These are phyloP conservation scores for Paspalum vaginatum DNA, from an alignment of 176 grass and related monocot species.

Conservation along the genomic window DNA sequence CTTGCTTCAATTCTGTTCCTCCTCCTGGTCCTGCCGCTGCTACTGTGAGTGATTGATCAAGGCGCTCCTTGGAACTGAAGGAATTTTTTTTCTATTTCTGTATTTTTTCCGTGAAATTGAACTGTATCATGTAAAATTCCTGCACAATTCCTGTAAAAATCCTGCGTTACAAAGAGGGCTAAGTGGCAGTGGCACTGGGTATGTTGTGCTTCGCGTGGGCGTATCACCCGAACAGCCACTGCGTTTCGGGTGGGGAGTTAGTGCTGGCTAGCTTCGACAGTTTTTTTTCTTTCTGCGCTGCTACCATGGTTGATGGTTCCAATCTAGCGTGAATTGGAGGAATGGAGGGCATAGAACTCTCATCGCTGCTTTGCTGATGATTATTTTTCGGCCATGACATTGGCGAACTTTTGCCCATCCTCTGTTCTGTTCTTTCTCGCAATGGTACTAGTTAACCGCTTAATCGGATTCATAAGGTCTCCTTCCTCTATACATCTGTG, in stretches of 20 bases:
- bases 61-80: too few relatives aligned
- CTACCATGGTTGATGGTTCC: neutral
- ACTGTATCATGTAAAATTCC: too few relatives aligned
- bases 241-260: neutral
- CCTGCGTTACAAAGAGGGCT: too few relatives aligned
- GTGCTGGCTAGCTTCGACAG: neutral
- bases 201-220: constrained; percentile 1
- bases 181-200: too few relatives aligned
- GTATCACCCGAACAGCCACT: neutral
- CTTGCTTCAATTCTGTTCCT: neutral
- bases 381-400: neutral
- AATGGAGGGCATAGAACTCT: neutral
- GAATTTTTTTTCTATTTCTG: too few relatives aligned
- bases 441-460: neutral
- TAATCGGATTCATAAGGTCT: neutral
- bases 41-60: neutral
- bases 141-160: too few relatives aligned
- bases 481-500: neutral
- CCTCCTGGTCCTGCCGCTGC: too few relatives aligned
- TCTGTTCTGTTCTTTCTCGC: neutral
- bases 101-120: too few relatives aligned
- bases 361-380: neutral
- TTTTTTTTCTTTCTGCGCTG: neutral
- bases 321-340: neutral
- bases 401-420: neutral